phyloP scores from a whole-genome alignment of 768 basidiomycete genomes.

The Calocera viscosa region DNA sequence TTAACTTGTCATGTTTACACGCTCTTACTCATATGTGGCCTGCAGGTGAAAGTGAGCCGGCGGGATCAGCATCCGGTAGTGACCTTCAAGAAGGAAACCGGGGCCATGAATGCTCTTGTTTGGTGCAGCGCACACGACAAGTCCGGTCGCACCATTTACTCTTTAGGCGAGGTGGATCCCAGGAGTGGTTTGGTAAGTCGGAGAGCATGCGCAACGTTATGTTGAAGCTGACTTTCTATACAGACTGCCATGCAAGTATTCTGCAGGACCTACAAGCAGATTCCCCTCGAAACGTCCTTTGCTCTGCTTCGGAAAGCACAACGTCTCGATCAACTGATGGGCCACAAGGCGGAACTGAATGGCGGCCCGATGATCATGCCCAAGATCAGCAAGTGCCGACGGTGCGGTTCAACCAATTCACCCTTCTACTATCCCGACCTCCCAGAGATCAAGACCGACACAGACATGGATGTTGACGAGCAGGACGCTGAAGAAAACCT shows the following conservation, averaged over 20 bases:
- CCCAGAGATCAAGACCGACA: neutral
- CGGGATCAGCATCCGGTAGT: constrained; percentile 52
- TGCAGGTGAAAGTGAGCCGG: constrained; percentile 63
- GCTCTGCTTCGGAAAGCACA: constrained; percentile 80
- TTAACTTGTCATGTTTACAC: constrained; percentile 13
- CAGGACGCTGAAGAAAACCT: neutral
- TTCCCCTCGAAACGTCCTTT: constrained; percentile 56
- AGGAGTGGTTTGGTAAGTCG: constrained; percentile 64
- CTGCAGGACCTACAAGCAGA: constrained; percentile 72
- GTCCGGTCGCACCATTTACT: constrained; percentile 55
- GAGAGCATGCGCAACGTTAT: neutral
- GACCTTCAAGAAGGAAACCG: constrained; percentile 65
- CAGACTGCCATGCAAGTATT: constrained; percentile 88
- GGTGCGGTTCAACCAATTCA: constrained; percentile 2
- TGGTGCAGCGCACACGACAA: constrained; percentile 68
- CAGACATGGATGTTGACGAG: constrained; percentile 1
- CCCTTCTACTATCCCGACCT: constrained; percentile 3
- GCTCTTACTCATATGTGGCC: neutral
- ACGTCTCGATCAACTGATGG: constrained; percentile 60
- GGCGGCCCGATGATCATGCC: neutral
- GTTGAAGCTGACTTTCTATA: neutral
- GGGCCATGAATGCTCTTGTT: constrained; percentile 64
- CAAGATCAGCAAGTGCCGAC: constrained; percentile 2
- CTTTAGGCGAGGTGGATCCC: constrained; percentile 67
- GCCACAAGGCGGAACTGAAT: neutral